phyloP scores from a whole-genome alignment of 257 asterid species.

The Solanum chmielewskii region DNA sequence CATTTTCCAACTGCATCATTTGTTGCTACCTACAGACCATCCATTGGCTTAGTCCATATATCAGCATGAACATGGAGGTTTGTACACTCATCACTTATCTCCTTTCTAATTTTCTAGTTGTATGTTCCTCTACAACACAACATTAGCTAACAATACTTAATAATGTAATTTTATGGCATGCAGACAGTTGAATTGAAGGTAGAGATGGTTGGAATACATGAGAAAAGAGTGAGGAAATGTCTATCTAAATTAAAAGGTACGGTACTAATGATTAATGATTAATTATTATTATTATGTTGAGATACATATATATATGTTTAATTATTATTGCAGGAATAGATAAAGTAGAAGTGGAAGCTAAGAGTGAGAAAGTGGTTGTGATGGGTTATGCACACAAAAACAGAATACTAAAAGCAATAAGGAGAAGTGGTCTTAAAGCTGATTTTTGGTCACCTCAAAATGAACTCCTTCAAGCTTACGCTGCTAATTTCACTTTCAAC shows the following conservation, averaged over 20 bases:
- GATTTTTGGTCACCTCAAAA: constrained; percentile 46
- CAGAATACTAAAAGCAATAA: constrained; percentile 36
- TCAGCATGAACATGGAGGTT: background rate
- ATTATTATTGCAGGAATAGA: constrained; percentile 17
- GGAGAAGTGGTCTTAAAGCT: constrained; percentile 36
- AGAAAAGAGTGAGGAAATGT: constrained; percentile 37
- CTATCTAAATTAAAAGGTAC: constrained; percentile 28
- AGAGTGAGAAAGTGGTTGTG: constrained; percentile 26
- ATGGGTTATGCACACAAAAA: constrained; percentile 33
- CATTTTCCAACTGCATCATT: background rate
- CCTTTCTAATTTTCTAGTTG: background rate
- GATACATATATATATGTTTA: background rate
- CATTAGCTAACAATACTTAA: no score
- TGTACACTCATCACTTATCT: background rate
- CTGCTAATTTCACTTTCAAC: constrained; percentile 26
- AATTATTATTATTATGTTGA: no score
- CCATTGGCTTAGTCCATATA: background rate
- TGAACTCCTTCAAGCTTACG: constrained; percentile 35
- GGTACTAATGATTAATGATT: no score
- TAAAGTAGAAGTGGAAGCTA: constrained; percentile 36
- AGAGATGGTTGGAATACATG: constrained; percentile 41
- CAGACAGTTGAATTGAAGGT: constrained; percentile 37
- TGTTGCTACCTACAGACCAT: background rate
- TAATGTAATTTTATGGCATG: background rate
- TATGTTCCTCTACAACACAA: no score